These are phyloP conservation scores for Globisporangium paroecandrum DNA, from an alignment of 352 stramenopile genomes.

Conservation along the genomic window DNA sequence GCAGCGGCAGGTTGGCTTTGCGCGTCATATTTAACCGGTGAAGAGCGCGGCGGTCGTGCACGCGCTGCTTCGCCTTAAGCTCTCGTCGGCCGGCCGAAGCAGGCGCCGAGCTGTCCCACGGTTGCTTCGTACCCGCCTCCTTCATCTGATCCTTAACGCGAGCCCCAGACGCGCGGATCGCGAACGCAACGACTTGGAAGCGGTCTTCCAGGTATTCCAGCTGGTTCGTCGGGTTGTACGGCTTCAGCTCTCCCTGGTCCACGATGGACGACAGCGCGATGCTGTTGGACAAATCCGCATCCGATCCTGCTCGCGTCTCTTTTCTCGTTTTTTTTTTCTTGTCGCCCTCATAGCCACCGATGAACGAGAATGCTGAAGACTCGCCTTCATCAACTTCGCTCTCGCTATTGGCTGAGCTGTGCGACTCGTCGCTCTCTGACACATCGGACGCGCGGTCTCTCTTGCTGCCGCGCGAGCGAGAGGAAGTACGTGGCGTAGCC, in stretches of 20 bases:
- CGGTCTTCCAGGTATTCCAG: slow-evolving; percentile 87
- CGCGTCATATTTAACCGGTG: slow-evolving; percentile 62
- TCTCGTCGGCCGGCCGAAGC: slow-evolving; percentile 66
- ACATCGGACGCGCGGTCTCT: slow-evolving; percentile 21
- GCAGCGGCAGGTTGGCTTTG: slow-evolving; percentile 53
- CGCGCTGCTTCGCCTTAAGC: slow-evolving; percentile 83
- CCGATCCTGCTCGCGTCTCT: slow-evolving; percentile 14
- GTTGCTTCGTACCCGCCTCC: slow-evolving; percentile 80
- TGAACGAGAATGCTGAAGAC: slow-evolving; percentile 63
- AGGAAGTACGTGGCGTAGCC: neutral
- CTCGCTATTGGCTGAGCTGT: slow-evolving; percentile 15
- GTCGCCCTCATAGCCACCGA: slow-evolving; percentile 49
- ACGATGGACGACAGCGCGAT: slow-evolving; percentile 33
- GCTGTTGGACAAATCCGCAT: slow-evolving; percentile 21
- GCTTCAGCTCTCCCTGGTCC: slow-evolving; percentile 60
- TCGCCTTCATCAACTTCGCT: slow-evolving; percentile 27
- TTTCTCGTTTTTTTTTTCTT: slow-evolving; percentile 23
- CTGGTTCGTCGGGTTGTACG: slow-evolving; percentile 82
- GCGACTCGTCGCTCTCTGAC: slow-evolving; percentile 24
- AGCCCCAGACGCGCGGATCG: slow-evolving; percentile 76
- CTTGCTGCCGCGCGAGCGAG: slow-evolving; percentile 1
- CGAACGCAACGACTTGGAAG: slow-evolving; percentile 87
- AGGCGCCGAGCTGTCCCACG: slow-evolving; percentile 64
- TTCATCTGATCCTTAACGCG: slow-evolving; percentile 90
- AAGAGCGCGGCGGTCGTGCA: slow-evolving; percentile 66